These are phyloP conservation scores for Dalbergia cultrata DNA, from an alignment of 306 rosid genomes.

Conservation along the genomic window DNA sequence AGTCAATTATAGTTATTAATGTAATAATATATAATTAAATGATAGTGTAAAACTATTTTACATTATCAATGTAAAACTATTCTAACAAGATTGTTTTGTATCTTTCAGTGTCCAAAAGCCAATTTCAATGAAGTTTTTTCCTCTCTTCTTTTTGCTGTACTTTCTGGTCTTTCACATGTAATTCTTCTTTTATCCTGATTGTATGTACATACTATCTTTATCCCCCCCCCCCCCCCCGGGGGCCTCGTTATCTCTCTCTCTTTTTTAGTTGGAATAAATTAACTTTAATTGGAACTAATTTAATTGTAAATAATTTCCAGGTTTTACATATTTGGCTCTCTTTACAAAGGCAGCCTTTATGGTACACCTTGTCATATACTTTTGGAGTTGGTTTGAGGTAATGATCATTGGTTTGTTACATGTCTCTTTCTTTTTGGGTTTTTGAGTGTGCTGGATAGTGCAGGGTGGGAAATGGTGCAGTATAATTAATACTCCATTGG, in stretches of 20 bases:
- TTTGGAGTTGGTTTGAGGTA: slow-evolving; percentile 99
- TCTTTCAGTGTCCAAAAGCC: slow-evolving; percentile 94
- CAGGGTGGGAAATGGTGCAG: no score
- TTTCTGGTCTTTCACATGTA: slow-evolving; percentile 95
- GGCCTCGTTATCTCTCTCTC: no score
- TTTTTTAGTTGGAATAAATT: slow-evolving; percentile 18
- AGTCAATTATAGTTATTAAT: no score
- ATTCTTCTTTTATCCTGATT: slow-evolving; percentile 90
- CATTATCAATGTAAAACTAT: not conserved
- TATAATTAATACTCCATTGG: no score
- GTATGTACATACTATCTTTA: slow-evolving; percentile 53
- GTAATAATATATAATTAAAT: no score
- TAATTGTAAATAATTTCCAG: slow-evolving; percentile 54
- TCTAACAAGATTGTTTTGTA: slow-evolving; percentile 51
- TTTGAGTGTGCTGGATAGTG: no score
- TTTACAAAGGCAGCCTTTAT: slow-evolving; percentile 92
- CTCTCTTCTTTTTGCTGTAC: slow-evolving; percentile 95
- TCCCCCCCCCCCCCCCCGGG: not conserved
- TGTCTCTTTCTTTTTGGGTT: no score
- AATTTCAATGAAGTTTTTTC: slow-evolving; percentile 97
- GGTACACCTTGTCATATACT: slow-evolving; percentile 91
- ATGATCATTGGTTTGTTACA: not conserved
- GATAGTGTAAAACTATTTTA: no score
- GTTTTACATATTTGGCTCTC: slow-evolving; percentile 95
- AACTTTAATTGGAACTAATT: slow-evolving; percentile 41